phyloP scores from a whole-genome alignment of 495 filamentous ascomycete genomes.

The Pyrenopolyporus hunteri region DNA sequence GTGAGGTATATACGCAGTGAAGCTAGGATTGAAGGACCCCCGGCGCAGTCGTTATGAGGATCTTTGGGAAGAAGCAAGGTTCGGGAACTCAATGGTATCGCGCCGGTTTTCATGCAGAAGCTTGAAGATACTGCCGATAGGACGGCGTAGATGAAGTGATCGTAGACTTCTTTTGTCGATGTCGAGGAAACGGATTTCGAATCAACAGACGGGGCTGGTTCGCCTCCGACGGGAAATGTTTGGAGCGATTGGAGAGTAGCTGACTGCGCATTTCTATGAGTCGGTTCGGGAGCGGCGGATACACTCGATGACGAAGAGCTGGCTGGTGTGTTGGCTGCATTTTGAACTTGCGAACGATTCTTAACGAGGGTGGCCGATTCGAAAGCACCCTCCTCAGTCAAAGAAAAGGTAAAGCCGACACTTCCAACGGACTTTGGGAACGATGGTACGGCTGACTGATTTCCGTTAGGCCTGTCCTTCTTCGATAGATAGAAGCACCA shows the following conservation, averaged over 20 bases:
- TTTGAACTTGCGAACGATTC: constrained; percentile 44
- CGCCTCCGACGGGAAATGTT: constrained; percentile 25
- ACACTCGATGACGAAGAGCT: constrained; percentile 55
- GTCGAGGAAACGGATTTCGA: constrained; percentile 37
- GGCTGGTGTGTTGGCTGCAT: constrained; percentile 52
- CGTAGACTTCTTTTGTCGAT: constrained; percentile 45
- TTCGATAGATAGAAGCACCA: constrained; percentile 56
- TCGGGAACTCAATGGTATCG: constrained; percentile 52
- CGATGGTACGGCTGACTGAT: constrained; percentile 33
- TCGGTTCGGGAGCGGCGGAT: constrained; percentile 48
- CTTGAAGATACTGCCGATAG: constrained; percentile 52
- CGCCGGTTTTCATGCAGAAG: constrained; percentile 49
- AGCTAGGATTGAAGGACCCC: constrained; percentile 44
- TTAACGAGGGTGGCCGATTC: constrained; percentile 54
- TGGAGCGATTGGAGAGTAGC: constrained; percentile 33
- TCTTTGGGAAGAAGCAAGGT: constrained; percentile 46
- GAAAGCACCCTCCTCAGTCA: constrained; percentile 53
- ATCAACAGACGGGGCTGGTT: constrained; percentile 35
- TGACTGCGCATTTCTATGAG: constrained; percentile 46
- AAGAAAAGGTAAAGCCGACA: constrained; percentile 47
- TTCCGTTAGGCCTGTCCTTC: constrained; percentile 39
- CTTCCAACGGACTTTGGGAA: constrained; percentile 47
- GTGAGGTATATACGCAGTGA: constrained; percentile 56
- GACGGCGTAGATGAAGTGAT: constrained; percentile 53
- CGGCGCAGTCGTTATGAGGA: constrained; percentile 33